Evolutionary conservation across 768 basidiomycete genomes (phyloP), one percentile per base, ranked within the genome.

Genomic region (Boletus huronensis): DNA sequence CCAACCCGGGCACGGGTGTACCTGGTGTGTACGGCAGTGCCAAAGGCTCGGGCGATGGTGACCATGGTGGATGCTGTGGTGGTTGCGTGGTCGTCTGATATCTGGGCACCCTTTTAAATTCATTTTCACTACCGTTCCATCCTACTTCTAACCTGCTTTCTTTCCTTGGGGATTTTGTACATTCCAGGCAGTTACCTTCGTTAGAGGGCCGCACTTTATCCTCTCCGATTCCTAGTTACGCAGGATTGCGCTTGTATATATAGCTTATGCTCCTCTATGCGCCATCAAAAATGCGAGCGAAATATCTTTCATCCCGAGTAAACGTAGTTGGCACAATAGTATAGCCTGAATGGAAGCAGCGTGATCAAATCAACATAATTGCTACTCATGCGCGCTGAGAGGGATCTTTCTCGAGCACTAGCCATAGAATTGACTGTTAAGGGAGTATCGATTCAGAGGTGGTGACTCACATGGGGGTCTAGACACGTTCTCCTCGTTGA

Each of bases 401-500:
- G 6, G 63, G 63, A 41, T 70, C 64, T 34, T 61, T 70, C 43
- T 70, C 69, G 19, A 52, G 38, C 39, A 32, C 69, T 70, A 5
- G 19, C 26, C 29, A 44, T n/a, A 2, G n/a, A 32, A 13, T 21
- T 16, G 26, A 41, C 40, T 16, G 21, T 52, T 17, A 43, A 29
- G 6, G 21, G 23, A 36, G 21, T 23, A 23, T 41, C n/a, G 29
- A 50, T 49, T 17, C 36, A 28, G 31, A 48, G 44, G n/a, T 31
- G 11, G 1, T 0, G 32, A 54, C 73, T 61, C 58, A 74, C 75
- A 40, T 51, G 62, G 65, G 21, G 57, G 66, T 39, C 57, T 67
- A 5, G 70, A 65, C 52, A 76, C 71, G 62, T 88, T 85, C 60
- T 86, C 86, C 48, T 88, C 82, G 54, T 92, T 90, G 26, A 91